phyloP scores from a whole-genome alignment of 768 basidiomycete species.

The Lentinus tigrinus region DNA sequence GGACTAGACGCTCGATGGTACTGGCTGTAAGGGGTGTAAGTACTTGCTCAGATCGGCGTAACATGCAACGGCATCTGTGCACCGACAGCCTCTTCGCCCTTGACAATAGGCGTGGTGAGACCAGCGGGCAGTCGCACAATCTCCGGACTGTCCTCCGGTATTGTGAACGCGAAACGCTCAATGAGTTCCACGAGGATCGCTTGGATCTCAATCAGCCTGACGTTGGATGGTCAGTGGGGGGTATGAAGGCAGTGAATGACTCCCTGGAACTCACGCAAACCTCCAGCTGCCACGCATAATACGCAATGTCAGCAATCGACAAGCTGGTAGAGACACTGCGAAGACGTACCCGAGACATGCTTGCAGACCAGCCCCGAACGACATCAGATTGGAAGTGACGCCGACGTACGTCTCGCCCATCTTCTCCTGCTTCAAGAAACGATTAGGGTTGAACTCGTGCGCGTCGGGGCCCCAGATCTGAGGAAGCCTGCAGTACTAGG shows the following conservation, averaged over 20 bases:
- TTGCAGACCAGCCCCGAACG: slow-evolving; percentile 15
- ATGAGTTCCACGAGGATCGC: slow-evolving; percentile 34
- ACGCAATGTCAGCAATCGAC: not conserved
- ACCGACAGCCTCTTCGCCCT: slow-evolving; percentile 26
- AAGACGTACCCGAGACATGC: slow-evolving; percentile 18
- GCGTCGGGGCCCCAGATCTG: slow-evolving; percentile 34
- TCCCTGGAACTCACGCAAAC: slow-evolving; percentile 32
- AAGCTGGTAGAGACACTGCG: no score
- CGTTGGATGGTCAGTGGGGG: slow-evolving; percentile 24
- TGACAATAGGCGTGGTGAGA: slow-evolving; percentile 34
- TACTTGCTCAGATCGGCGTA: slow-evolving; percentile 11
- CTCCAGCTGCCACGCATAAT: slow-evolving; percentile 30
- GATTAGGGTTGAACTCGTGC: slow-evolving; percentile 27
- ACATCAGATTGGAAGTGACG: slow-evolving; percentile 17
- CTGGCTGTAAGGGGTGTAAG: no score
- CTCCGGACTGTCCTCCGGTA: slow-evolving; percentile 30
- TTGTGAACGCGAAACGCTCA: slow-evolving; percentile 34
- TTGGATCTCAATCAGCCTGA: slow-evolving; percentile 34
- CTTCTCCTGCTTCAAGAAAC: slow-evolving; percentile 22
- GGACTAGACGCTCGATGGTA: no score
- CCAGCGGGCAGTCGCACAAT: slow-evolving; percentile 33
- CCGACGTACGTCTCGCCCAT: slow-evolving; percentile 18
- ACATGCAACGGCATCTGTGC: slow-evolving; percentile 35
- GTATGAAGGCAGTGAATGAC: not conserved
- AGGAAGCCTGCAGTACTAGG: slow-evolving; percentile 13